A percentile compares a stretch with the other conserved stretches of the same genome.
Conservation (phyloP, 257 asterid species). For the Solanum lycopersicoides region DNA sequence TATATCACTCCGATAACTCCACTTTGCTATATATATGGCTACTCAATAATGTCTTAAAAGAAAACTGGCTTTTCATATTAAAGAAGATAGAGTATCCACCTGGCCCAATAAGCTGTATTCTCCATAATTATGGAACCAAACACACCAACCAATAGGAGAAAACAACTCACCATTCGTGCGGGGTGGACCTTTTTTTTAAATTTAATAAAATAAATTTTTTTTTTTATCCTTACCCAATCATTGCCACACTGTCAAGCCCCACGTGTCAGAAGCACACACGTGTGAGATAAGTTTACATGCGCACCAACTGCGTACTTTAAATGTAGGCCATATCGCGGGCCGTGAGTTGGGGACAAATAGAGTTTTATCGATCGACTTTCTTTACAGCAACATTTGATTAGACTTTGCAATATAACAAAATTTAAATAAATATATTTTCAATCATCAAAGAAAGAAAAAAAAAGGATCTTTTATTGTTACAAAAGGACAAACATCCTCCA, state of each 20-base stretch:
- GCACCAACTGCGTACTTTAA: constrained; percentile 8
- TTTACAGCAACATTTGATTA: constrained; percentile 33
- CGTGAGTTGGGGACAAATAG: background rate
- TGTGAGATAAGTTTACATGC: constrained; percentile 12
- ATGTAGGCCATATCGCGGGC: constrained; percentile 21
- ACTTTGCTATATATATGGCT: background rate
- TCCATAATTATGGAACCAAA: background rate
- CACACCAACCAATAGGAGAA: constrained; percentile 19
- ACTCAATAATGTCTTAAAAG: background rate
- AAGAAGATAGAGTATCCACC: background rate
- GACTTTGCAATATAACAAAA: background rate
- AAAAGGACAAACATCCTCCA: constrained; percentile 13
- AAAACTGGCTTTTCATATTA: background rate
- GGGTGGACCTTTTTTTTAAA: constrained; percentile 28
- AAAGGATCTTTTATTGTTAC: constrained; percentile 1
- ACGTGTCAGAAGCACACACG: constrained; percentile 39
- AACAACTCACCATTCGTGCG: constrained; percentile 63
- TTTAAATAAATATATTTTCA: background rate
- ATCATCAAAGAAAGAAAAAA: background rate
- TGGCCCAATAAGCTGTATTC: constrained; percentile 2
- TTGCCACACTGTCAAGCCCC: constrained; percentile 18
- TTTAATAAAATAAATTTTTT: background rate
- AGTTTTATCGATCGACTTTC: background rate
- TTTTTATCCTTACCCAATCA: constrained; percentile 36
- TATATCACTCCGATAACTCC: background rate